Conservation (phyloP, 2,329 filamentous ascomycete genomes). For the Aspergillus ibericus region DNA sequence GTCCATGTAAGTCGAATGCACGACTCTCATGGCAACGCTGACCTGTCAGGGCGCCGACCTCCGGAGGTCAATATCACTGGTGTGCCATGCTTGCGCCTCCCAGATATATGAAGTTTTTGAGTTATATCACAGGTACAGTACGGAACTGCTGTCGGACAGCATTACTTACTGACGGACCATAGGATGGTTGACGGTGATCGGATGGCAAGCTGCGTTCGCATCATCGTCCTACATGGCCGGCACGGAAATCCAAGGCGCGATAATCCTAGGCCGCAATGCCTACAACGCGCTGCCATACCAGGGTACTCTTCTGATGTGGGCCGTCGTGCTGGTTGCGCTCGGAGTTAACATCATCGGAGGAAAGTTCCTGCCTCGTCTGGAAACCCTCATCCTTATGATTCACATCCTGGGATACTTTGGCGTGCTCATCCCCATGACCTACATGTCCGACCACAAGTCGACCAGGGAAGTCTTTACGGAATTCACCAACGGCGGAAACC, state of each 20-base stretch:
- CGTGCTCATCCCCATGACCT: conserved; percentile 50
- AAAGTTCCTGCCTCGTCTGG: conserved; percentile 47
- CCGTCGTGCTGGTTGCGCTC: conserved; percentile 39
- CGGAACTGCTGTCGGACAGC: not conserved
- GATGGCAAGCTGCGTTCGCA: conserved; percentile 47
- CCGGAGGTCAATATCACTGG: conserved; percentile 45
- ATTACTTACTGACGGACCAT: not conserved
- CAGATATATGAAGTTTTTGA: conserved; percentile 36
- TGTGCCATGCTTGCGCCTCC: conserved; percentile 42
- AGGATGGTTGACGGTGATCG: conserved; percentile 45
- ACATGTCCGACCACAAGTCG: conserved; percentile 40
- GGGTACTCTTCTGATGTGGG: conserved; percentile 50
- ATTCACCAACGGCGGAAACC: conserved; percentile 50
- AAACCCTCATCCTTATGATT: conserved; percentile 50
- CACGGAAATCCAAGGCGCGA: conserved; percentile 37
- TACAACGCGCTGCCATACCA: conserved; percentile 49
- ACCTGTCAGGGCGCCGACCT: conserved; percentile 31
- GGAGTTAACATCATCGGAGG: conserved; percentile 47
- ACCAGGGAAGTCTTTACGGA: conserved; percentile 46
- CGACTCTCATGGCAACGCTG: not conserved
- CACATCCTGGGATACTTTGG: conserved; percentile 55
- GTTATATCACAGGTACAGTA: conserved; percentile 37
- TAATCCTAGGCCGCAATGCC: conserved; percentile 35
- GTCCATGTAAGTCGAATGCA: conserved; percentile 27
- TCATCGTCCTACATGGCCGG: conserved; percentile 35